Evolutionary conservation across 2,329 filamentous ascomycete genomes (phyloP).

Genomic region (Aspergillus tamarii): DNA sequence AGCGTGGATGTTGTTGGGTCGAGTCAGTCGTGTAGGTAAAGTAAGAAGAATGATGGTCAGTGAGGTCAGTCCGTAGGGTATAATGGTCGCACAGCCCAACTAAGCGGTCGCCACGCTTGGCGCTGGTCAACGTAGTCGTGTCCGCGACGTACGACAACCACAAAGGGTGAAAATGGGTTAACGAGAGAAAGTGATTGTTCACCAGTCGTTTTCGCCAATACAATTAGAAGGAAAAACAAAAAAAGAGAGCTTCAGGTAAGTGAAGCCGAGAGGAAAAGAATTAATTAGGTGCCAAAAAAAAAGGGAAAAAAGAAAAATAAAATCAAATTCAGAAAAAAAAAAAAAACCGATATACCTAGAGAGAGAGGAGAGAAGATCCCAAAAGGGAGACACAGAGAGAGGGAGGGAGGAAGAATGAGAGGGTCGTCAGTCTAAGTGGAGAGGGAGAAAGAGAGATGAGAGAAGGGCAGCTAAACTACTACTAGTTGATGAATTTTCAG

Average conservation of each 20-base stretch:
- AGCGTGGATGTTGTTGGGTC: constrained; percentile 14
- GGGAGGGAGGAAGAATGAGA: constrained; percentile 10
- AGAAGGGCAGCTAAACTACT: constrained; percentile 7
- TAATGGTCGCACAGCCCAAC: constrained; percentile 31
- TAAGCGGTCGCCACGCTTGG: constrained; percentile 31
- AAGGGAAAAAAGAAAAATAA: background rate
- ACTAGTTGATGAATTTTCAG: constrained; percentile 13
- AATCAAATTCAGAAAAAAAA: constrained; percentile 8
- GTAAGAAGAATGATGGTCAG: constrained; percentile 9
- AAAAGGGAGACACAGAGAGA: constrained; percentile 15
- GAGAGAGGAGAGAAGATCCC: constrained; percentile 13
- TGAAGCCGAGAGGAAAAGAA: background rate
- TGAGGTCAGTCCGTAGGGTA: constrained; percentile 11
- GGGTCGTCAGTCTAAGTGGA: constrained; percentile 19
- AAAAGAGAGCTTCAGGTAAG: constrained; percentile 4
- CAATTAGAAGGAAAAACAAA: background rate
- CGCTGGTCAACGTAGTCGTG: constrained; percentile 24
- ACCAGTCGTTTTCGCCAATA: background rate
- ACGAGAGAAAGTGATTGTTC: constrained; percentile 6
- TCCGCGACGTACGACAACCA: constrained; percentile 30
- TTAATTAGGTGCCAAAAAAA: constrained; percentile 3
- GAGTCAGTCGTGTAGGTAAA: constrained; percentile 3
- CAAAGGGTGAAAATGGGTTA: constrained; percentile 7
- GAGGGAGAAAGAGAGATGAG: constrained; percentile 16
- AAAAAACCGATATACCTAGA: constrained; percentile 5